phyloP scores from a whole-genome alignment of 768 basidiomycete genomes.

The Psilocybe sp. region DNA sequence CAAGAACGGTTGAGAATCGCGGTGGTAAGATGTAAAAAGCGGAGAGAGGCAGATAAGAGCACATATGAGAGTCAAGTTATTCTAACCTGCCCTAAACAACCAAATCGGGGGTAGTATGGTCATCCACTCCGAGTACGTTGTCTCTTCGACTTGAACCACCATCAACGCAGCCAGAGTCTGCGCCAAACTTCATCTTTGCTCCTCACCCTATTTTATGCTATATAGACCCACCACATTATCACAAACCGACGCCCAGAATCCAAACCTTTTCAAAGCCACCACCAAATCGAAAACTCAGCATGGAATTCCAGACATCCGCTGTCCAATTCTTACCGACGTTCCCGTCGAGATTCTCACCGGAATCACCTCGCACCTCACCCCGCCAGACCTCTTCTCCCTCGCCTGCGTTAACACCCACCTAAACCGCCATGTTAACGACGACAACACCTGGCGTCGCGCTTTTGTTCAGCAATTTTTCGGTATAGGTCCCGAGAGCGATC shows the following conservation, averaged over 20 bases:
- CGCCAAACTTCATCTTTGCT: slow-evolving; percentile 11
- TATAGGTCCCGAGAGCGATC: slow-evolving; percentile 60
- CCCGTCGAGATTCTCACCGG: slow-evolving; percentile 75
- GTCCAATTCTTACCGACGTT: slow-evolving; percentile 44
- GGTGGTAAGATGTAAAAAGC: no score
- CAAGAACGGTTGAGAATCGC: no score
- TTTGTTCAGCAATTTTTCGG: slow-evolving; percentile 67
- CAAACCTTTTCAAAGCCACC: slow-evolving; percentile 27
- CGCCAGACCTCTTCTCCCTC: slow-evolving; percentile 58
- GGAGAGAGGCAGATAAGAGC: no score
- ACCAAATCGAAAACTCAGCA: slow-evolving; percentile 38
- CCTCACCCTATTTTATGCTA: slow-evolving; percentile 61
- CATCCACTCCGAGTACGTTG: slow-evolving; percentile 1
- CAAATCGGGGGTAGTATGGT: not conserved
- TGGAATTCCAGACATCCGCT: slow-evolving; percentile 38
- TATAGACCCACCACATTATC: slow-evolving; percentile 44
- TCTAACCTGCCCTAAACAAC: not conserved
- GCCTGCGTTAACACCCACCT: slow-evolving; percentile 49
- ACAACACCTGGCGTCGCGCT: slow-evolving; percentile 78
- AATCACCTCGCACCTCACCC: slow-evolving; percentile 71
- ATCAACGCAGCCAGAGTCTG: slow-evolving; percentile 25
- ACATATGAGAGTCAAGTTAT: no score
- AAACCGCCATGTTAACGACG: slow-evolving; percentile 66
- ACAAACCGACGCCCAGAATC: slow-evolving; percentile 33
- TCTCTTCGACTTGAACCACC: slow-evolving; percentile 14